Conservation (phyloP, 83 land plant species). For the Picea engelmannii region DNA sequence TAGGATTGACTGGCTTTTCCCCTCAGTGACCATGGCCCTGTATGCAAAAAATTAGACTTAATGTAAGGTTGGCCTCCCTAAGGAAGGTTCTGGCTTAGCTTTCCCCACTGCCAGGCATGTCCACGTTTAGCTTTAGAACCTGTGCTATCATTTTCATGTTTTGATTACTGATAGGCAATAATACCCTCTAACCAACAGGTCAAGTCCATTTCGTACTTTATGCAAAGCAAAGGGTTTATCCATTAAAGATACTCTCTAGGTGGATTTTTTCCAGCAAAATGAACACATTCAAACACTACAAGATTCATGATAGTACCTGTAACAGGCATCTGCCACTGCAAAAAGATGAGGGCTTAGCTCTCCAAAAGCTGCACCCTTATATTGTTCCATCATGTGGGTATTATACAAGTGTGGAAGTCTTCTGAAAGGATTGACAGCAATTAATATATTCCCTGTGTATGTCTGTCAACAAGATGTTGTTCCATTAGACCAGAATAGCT, state of each 20-base stretch:
- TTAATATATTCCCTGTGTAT: slow-evolving; percentile 85
- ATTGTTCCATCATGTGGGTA: slow-evolving; percentile 95
- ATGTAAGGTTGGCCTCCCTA: no score
- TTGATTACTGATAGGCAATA: not conserved
- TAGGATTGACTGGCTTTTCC: slow-evolving; percentile 86
- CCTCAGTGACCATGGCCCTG: slow-evolving; percentile 31
- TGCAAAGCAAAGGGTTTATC: not conserved
- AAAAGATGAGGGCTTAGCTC: slow-evolving; percentile 96
- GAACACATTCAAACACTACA: not conserved
- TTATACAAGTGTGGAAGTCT: slow-evolving; percentile 91
- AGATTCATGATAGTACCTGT: slow-evolving; percentile 45
- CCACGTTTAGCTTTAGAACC: no score
- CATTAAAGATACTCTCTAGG: not conserved
- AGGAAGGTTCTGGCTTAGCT: no score
- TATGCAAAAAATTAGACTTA: no score
- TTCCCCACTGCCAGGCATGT: no score
- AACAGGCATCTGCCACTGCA: slow-evolving; percentile 90
- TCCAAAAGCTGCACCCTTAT: slow-evolving; percentile 90
- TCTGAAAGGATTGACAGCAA: slow-evolving; percentile 85
- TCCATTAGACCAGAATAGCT: not conserved
- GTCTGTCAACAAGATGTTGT: slow-evolving; percentile 51
- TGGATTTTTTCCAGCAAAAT: not conserved
- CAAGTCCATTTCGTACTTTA: not conserved
- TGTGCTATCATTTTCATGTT: no score
- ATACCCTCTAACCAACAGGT: not conserved